A percentile compares a stretch with the other conserved stretches of the same genome.
Evolutionary conservation across 495 filamentous ascomycete species (phyloP).

Genomic region (Hypoxylon fuscum): DNA sequence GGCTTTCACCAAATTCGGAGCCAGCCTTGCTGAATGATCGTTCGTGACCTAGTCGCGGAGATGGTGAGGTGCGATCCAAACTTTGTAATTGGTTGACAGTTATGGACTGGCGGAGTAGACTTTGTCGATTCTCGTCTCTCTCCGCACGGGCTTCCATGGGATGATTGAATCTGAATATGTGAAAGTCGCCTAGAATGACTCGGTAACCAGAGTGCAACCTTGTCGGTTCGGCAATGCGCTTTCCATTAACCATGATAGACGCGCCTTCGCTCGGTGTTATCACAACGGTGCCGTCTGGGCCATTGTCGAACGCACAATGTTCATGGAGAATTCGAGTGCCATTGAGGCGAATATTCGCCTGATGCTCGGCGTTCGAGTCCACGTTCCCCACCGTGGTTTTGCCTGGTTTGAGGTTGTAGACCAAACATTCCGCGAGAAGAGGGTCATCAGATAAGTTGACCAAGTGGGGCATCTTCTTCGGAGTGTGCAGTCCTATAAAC

Average conservation of each 20-base stretch:
- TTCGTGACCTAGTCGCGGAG: conserved; percentile 77
- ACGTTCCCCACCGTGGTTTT: conserved; percentile 93
- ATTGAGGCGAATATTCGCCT: conserved; percentile 90
- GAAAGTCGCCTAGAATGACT: conserved; percentile 97
- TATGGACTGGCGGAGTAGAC: conserved; percentile 86
- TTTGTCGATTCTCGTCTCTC: conserved; percentile 77
- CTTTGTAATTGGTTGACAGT: conserved; percentile 78
- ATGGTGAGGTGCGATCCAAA: conserved; percentile 55
- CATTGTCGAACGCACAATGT: conserved; percentile 91
- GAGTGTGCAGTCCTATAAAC: conserved; percentile 92
- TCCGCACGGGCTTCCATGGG: conserved; percentile 95
- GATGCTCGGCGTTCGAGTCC: conserved; percentile 76
- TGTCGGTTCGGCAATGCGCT: conserved; percentile 82
- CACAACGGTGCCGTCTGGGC: conserved; percentile 88
- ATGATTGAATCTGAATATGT: conserved; percentile 99
- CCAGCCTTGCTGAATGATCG: conserved; percentile 77
- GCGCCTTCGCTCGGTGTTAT: conserved; percentile 88
- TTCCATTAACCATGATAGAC: conserved; percentile 96
- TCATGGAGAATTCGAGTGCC: conserved; percentile 90
- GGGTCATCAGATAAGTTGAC: conserved; percentile 98
- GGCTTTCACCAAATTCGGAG: conserved; percentile 71
- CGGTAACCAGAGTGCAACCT: conserved; percentile 90
- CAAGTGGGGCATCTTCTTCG: conserved; percentile 98
- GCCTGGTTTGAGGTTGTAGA: conserved; percentile 98
- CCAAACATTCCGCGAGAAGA: conserved; percentile 91